Evolutionary conservation across 495 filamentous ascomycete genomes (phyloP).

Genomic region (Hypoxylon fuscum): DNA sequence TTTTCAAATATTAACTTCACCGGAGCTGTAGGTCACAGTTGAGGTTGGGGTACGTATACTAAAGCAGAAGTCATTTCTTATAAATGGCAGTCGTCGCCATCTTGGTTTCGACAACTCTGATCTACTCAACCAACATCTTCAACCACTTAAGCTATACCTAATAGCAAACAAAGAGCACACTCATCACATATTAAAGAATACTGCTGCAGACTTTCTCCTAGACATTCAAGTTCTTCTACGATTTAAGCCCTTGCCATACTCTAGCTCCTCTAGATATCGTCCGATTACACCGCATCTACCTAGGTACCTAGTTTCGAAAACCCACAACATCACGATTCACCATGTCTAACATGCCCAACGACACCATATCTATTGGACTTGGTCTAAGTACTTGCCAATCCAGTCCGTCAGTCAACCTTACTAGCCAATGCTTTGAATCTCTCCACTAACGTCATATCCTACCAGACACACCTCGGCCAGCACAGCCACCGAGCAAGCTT

Average conservation of each 20-base stretch:
- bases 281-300: not conserved
- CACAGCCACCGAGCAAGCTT: not conserved
- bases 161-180: too few relatives aligned
- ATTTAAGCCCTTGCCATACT: not conserved
- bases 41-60: conserved; percentile 6
- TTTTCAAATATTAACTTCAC: conserved; percentile 3
- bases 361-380: conserved; percentile 8
- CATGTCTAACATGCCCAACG: conserved; percentile 10
- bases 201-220: too few relatives aligned
- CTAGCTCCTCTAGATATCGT: not conserved
- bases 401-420: conserved; percentile 22
- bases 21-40: conserved; percentile 2
- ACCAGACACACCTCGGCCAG: conserved; percentile 2
- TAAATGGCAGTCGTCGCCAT: conserved; percentile 21
- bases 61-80: conserved; percentile 7
- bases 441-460: conserved; percentile 7
- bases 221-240: not conserved
- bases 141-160: too few relatives aligned
- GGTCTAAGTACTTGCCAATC: conserved; percentile 5
- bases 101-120: conserved; percentile 11
- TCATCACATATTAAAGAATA: too few relatives aligned
- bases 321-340: too few relatives aligned
- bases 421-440: not conserved
- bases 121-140: not conserved
- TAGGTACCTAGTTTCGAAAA: not conserved